Conservation (phyloP, 257 asterid genomes). For the Ocimum tenuiflorum region DNA sequence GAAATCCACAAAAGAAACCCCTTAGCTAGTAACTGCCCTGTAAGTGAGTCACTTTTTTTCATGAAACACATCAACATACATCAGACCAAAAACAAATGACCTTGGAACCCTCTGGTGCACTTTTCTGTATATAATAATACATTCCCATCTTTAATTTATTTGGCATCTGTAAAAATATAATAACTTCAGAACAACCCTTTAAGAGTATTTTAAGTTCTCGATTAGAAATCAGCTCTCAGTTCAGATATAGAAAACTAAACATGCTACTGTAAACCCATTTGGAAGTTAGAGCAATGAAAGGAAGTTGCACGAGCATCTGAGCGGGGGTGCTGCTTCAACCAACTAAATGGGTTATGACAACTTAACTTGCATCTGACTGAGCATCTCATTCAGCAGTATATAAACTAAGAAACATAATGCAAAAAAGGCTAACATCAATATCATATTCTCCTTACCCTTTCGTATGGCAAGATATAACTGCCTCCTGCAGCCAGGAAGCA, state of each 20-base stretch:
- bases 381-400: conserved; percentile 9
- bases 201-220: background rate
- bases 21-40: background rate
- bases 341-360: background rate
- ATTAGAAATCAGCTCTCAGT: background rate
- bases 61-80: background rate
- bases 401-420: background rate
- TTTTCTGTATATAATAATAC: background rate
- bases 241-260: background rate
- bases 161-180: background rate
- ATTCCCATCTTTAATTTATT: background rate
- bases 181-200: background rate
- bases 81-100: background rate
- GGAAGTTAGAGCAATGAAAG: background rate
- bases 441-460: conserved; percentile 62
- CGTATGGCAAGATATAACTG: conserved; percentile 61
- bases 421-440: conserved; percentile 14
- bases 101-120: background rate
- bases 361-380: conserved; percentile 9
- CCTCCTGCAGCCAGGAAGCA: conserved; percentile 90
- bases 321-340: conserved; percentile 7
- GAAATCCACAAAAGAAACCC: background rate
- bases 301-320: background rate
- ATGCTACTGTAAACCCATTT: background rate
- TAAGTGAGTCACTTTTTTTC: background rate